phyloP scores from a whole-genome alignment of 257 asterid genomes.

The Salvia miltiorrhiza region DNA sequence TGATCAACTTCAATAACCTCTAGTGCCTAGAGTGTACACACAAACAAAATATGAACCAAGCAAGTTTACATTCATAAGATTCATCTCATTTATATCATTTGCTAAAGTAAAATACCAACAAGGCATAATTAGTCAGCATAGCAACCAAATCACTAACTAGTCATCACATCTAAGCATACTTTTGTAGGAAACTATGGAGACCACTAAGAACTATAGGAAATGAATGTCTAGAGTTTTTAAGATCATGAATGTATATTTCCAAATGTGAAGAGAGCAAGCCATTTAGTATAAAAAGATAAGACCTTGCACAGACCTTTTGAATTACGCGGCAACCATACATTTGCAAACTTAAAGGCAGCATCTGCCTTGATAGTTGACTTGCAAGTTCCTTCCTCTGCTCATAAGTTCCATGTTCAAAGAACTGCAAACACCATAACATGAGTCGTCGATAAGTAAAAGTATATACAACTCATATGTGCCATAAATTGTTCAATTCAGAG shows the following conservation, averaged over 20 bases:
- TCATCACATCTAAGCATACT: background rate
- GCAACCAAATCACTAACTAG: background rate
- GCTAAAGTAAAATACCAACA: background rate
- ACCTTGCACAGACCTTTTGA: constrained; percentile 62
- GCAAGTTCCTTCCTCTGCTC: constrained; percentile 83
- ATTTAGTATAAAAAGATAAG: constrained; percentile 8
- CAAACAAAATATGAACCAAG: background rate
- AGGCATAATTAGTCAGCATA: background rate
- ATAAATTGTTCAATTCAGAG: background rate
- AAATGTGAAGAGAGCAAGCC: background rate
- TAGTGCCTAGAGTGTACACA: constrained; percentile 53
- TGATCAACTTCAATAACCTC: constrained; percentile 80
- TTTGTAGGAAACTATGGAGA: background rate
- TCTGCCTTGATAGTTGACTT: constrained; percentile 59
- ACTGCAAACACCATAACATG: constrained; percentile 42
- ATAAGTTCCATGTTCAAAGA: constrained; percentile 76
- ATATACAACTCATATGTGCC: background rate
- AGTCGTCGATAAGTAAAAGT: constrained; percentile 12
- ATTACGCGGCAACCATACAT: constrained; percentile 98
- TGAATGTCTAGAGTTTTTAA: background rate
- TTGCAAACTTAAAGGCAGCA: constrained; percentile 75
- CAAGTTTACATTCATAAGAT: background rate
- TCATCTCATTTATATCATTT: background rate
- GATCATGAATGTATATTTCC: background rate
- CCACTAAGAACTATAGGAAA: background rate